These are phyloP conservation scores for Hondaea fermentalgiana DNA, from an alignment of 108 stramenopile genomes.

Conservation along the genomic window DNA sequence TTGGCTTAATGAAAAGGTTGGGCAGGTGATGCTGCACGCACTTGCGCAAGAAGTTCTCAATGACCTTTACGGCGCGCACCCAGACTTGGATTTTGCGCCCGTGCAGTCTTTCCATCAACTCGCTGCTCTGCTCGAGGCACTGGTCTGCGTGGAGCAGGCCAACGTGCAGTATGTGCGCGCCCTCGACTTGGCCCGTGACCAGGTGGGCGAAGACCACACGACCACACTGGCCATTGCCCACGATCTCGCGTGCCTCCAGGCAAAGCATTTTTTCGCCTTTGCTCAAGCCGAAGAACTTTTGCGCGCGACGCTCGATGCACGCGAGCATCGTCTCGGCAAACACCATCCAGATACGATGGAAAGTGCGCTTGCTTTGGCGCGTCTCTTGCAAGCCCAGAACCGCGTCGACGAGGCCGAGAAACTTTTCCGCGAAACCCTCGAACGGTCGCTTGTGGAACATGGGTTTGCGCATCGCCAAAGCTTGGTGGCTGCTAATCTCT, in stretches of 20 bases:
- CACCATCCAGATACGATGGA: background rate
- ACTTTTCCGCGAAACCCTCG: background rate
- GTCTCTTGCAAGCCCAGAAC: background rate
- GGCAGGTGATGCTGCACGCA: background rate
- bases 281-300: background rate
- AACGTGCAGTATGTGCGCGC: background rate
- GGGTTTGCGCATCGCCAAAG: background rate
- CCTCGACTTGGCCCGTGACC: slow-evolving; percentile 6
- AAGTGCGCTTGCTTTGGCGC: background rate
- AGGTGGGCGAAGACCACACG: background rate
- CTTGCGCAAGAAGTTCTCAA: background rate
- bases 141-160: slow-evolving; percentile 5
- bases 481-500: background rate
- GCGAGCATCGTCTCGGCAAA: background rate
- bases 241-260: slow-evolving; percentile 2
- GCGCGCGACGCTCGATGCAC: background rate
- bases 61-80: background rate
- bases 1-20: slow-evolving; percentile 7
- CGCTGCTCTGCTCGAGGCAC: background rate
- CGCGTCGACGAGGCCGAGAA: background rate
- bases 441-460: background rate
- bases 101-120: background rate
- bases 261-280: background rate
- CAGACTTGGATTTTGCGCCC: background rate
- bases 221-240: background rate